These are phyloP conservation scores for Protomyces inundatus DNA, from an alignment of 1,139 yeast species.

Conservation along the genomic window DNA sequence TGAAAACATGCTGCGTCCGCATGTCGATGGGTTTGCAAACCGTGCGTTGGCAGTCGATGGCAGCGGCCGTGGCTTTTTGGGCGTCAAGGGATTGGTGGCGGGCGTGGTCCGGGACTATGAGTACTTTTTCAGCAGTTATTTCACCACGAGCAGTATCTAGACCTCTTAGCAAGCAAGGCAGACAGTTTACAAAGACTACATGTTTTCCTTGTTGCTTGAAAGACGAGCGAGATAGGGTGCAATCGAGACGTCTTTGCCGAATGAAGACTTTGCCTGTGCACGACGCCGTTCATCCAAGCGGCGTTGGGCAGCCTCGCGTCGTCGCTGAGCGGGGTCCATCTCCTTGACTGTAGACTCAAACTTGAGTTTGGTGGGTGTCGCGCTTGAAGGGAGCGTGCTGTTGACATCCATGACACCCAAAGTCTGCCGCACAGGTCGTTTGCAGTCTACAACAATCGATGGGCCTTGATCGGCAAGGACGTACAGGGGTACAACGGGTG, in stretches of 20 bases:
- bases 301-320: conserved; percentile 7
- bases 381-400: background rate
- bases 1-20: conserved; percentile 36
- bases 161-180: background rate
- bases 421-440: background rate
- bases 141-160: conserved; percentile 9
- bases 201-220: background rate
- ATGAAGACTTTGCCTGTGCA: background rate
- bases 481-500: background rate
- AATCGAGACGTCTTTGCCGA: background rate
- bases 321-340: background rate
- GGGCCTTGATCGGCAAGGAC: background rate
- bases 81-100: conserved; percentile 37
- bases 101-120: conserved; percentile 41
- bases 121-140: conserved; percentile 41
- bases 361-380: background rate
- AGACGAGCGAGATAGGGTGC: background rate
- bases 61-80: conserved; percentile 34
- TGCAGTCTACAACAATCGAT: background rate
- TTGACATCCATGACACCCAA: background rate
- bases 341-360: background rate
- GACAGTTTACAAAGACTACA: background rate
- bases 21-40: background rate
- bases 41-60: conserved; percentile 36
- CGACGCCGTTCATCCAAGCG: background rate